A percentile compares a stretch with the other conserved stretches of the same genome.
phyloP scores from a whole-genome alignment of 306 rosid genomes.

The Leucaena leucocephala region DNA sequence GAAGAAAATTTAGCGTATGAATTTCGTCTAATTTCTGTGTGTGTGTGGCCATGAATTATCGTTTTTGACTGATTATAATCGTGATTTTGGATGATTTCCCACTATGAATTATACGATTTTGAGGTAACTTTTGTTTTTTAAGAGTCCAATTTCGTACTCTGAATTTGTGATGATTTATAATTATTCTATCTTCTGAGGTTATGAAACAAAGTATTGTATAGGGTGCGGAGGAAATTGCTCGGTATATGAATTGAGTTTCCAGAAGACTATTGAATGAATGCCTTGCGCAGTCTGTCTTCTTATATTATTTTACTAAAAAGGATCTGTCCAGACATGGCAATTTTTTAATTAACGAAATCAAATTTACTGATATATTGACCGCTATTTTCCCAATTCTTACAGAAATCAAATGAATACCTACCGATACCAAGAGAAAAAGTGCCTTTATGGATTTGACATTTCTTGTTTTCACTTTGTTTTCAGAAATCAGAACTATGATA shows the following conservation, averaged over 20 bases:
- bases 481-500: background rate
- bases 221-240: background rate
- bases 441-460: background rate
- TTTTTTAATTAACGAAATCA: background rate
- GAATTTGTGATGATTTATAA: constrained; percentile 27
- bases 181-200: constrained; percentile 9
- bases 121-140: background rate
- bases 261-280: background rate
- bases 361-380: background rate
- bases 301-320: constrained; percentile 1
- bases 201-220: background rate
- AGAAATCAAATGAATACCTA: background rate
- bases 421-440: background rate
- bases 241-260: background rate
- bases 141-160: constrained; percentile 9
- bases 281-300: constrained; percentile 1
- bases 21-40: constrained; percentile 13
- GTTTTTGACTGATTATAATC: background rate
- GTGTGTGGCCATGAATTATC: background rate
- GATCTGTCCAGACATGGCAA: constrained; percentile 4
- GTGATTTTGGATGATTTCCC: constrained; percentile 6
- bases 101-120: background rate
- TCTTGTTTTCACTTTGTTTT: too few relatives aligned
- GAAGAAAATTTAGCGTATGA: constrained; percentile 14
- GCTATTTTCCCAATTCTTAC: background rate